These are phyloP conservation scores for Inonotus obliquus DNA, from an alignment of 1,284 basidiomycete genomes.

Conservation along the genomic window DNA sequence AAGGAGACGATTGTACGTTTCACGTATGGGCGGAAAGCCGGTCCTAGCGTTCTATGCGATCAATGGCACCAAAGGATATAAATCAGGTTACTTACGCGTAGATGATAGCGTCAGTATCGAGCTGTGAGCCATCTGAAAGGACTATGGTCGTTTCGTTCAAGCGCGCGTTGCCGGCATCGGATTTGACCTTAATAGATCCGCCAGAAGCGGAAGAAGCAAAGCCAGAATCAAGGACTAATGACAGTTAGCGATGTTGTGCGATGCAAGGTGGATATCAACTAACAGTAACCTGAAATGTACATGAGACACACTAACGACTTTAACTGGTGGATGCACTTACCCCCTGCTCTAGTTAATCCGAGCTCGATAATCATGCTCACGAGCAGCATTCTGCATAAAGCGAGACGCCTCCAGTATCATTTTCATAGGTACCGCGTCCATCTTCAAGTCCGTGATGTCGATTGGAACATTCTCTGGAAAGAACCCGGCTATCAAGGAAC, in stretches of 20 bases:
- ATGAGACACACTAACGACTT: slow-evolving; percentile 1
- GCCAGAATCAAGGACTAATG: slow-evolving; percentile 36
- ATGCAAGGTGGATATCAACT: neutral
- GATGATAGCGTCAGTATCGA: slow-evolving; percentile 30
- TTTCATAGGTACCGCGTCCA: slow-evolving; percentile 32
- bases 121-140: slow-evolving; percentile 30
- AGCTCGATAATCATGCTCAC: slow-evolving; percentile 23
- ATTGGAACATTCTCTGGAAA: slow-evolving; percentile 36
- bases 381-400: neutral
- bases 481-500: slow-evolving; percentile 25
- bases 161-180: slow-evolving; percentile 27
- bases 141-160: slow-evolving; percentile 26
- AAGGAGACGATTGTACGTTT: slow-evolving; percentile 18
- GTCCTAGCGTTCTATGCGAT: no score
- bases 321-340: slow-evolving; percentile 12
- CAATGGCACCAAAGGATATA: no score
- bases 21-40: slow-evolving; percentile 13
- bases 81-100: slow-evolving; percentile 27
- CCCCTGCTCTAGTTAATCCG: slow-evolving; percentile 28
- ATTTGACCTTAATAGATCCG: slow-evolving; percentile 28
- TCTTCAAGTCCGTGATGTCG: slow-evolving; percentile 42
- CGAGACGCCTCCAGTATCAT: neutral
- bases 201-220: slow-evolving; percentile 29
- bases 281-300: slow-evolving; percentile 9
- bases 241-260: neutral